phyloP scores from a whole-genome alignment of 495 filamentous ascomycete genomes.

The Penicilliopsis zonata region DNA sequence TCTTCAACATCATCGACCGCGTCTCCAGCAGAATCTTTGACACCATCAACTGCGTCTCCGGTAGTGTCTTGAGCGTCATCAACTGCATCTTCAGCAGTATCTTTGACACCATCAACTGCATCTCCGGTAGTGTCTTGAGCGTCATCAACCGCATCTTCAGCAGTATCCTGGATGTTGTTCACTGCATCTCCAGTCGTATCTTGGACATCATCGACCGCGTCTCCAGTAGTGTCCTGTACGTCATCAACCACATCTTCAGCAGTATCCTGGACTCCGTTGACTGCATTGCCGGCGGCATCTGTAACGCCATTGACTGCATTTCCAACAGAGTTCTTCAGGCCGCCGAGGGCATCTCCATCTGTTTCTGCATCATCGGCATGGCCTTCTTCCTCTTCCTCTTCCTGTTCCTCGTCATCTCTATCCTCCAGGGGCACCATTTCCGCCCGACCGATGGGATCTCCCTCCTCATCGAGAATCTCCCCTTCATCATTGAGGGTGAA shows the following conservation, averaged over 20 bases:
- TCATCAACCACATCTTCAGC: constrained; percentile 16
- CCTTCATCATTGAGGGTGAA: constrained; percentile 48
- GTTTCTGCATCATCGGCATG: constrained; percentile 5
- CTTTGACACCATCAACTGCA: constrained; percentile 6
- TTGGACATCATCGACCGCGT: constrained; percentile 6
- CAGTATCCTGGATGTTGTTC: constrained; percentile 5
- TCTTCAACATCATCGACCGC: constrained; percentile 5
- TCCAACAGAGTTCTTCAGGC: no score
- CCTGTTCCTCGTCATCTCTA: neutral
- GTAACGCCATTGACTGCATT: constrained; percentile 12
- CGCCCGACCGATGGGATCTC: constrained; percentile 37
- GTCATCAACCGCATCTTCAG: constrained; percentile 6
- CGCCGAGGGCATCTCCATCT: no score
- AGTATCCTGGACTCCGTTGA: constrained; percentile 22
- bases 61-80: constrained; percentile 19
- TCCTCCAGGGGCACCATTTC: constrained; percentile 1
- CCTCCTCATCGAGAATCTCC: constrained; percentile 45
- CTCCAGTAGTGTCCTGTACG: constrained; percentile 4
- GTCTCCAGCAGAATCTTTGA: constrained; percentile 9
- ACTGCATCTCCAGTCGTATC: constrained; percentile 11
- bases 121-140: no score
- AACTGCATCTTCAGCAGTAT: constrained; percentile 12
- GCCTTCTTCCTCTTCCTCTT: no score
- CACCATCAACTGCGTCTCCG: constrained; percentile 19
- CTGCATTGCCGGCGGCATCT: constrained; percentile 12